These are phyloP conservation scores for Trypanosoma caninum DNA, from an alignment of 208 protist genomes.

Conservation along the genomic window DNA sequence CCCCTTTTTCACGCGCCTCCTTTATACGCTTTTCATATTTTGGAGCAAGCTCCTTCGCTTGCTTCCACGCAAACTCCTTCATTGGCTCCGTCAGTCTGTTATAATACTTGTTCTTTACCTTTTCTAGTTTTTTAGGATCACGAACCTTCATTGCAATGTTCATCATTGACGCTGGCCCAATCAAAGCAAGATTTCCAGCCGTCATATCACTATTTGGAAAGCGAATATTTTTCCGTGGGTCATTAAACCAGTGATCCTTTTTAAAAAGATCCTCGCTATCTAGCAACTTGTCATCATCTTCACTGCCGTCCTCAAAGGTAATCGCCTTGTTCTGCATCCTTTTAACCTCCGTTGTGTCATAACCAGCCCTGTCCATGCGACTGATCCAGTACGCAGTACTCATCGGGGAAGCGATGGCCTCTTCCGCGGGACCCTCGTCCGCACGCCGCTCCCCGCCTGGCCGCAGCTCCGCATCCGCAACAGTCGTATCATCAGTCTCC, in stretches of 20 bases:
- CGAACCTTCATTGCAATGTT: constrained; percentile 83
- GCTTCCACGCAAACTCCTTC: constrained; percentile 83
- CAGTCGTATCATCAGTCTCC: constrained; percentile 51
- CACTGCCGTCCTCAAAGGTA: constrained; percentile 62
- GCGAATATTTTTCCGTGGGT: constrained; percentile 76
- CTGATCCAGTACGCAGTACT: constrained; percentile 87
- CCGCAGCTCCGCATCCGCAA: constrained; percentile 50
- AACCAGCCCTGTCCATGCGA: constrained; percentile 80
- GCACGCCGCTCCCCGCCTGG: constrained; percentile 33
- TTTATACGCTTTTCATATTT: constrained; percentile 83
- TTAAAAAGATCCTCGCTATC: constrained; percentile 87
- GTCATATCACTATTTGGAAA: constrained; percentile 84
- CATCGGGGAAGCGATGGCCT: constrained; percentile 84
- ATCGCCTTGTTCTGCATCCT: constrained; percentile 66
- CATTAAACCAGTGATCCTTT: constrained; percentile 86
- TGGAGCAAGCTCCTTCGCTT: constrained; percentile 88
- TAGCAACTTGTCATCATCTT: constrained; percentile 54
- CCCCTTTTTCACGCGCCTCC: constrained; percentile 66
- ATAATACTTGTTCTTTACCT: constrained; percentile 85
- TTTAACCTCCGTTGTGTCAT: constrained; percentile 79
- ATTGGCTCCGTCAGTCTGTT: constrained; percentile 76
- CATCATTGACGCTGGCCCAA: constrained; percentile 87
- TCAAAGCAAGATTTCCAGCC: constrained; percentile 71
- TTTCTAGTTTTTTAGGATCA: constrained; percentile 78
- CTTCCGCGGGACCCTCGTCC: constrained; percentile 68